Base-by-base conservation (phyloP, 331 rosid species). In the Quercus lobata region DNA sequence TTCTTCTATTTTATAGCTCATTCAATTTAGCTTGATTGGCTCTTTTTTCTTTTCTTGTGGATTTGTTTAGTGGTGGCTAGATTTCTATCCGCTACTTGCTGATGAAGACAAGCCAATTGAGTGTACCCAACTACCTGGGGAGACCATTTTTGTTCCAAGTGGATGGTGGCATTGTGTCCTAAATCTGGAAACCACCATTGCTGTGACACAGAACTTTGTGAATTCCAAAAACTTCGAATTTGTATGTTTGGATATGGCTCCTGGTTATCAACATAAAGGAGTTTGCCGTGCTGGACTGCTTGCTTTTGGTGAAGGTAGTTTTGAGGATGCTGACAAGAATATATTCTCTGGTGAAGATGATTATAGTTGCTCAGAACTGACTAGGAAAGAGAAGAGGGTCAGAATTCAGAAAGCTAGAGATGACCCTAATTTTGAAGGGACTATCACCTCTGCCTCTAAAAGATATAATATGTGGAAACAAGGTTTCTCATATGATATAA, bases 101-200 rank as follows among this genome's bases (percentile, higher is more conserved):
- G 98, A 93, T 80, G 97, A 93, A 87, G 98, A 96, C 88, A 96
- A 91, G 86, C 99, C 99, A 58, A 89, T 93, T 80, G 99, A 96
- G 83, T 96, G 97, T 70, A 96, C 99, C 70, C 99, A 96, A 83
- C 81, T 89, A 53, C 99, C 98, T 5, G 99, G 99, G 80, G 98
- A 96, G 89, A 96, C 99, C 8, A 93, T 96, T 83, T 96, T 85
- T 30, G 97, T 96, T 84, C 99, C 98, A 2, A 96, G 98, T 86
- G 99, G 98, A 85, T 96, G 99, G 99, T 96, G 98, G 97, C 99
- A 96, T 84, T 93, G 98, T 88, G 96, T 96, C 84, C 78, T 96
- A 80, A 96, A 96, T 84, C 86, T 96, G 87, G 99, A 96, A 81
- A 84, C 97, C 75, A 91, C 97, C 76, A 86, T 96, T 71, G 99